Evolutionary conservation across 2,329 filamentous ascomycete genomes (phyloP).

Genomic region (Aschersonia sp.): DNA sequence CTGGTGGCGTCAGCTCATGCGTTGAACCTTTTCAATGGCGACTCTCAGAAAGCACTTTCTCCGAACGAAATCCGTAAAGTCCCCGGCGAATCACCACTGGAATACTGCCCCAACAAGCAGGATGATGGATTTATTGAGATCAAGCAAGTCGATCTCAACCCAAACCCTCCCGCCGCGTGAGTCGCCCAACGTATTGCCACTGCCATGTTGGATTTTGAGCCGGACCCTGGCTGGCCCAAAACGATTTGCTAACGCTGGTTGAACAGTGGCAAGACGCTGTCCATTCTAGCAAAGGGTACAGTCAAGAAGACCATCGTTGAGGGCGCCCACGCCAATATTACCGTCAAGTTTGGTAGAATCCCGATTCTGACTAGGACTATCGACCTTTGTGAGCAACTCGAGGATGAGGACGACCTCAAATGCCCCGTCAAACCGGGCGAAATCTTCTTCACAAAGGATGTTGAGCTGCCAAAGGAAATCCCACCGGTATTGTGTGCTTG

Average conservation of each 20-base stretch:
- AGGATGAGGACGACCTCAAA: constrained; percentile 67
- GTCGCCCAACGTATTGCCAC: not conserved
- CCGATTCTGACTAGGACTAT: constrained; percentile 67
- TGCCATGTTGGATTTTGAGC: no score
- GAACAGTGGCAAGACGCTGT: constrained; percentile 58
- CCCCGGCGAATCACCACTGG: constrained; percentile 72
- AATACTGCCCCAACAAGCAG: constrained; percentile 58
- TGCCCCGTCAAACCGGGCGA: constrained; percentile 78
- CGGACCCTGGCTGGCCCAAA: not conserved
- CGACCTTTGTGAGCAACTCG: constrained; percentile 77
- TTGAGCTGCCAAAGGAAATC: constrained; percentile 75
- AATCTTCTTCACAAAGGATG: constrained; percentile 60
- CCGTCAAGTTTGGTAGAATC: constrained; percentile 92
- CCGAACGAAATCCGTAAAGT: constrained; percentile 46
- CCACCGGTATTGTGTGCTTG: constrained; percentile 58
- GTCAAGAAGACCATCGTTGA: constrained; percentile 58
- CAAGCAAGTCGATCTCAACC: constrained; percentile 62
- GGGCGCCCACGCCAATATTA: constrained; percentile 68
- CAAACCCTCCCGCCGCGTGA: constrained; percentile 81
- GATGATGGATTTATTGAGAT: constrained; percentile 59
- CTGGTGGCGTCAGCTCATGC: constrained; percentile 29
- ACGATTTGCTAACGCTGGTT: constrained; percentile 2
- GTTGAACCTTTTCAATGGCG: constrained; percentile 24
- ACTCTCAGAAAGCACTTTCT: constrained; percentile 19
- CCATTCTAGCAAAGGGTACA: constrained; percentile 66